A percentile compares a stretch with the other conserved stretches of the same genome.
Evolutionary conservation across 768 basidiomycete species (phyloP).

Genomic region (Lactifluus subvellereus): DNA sequence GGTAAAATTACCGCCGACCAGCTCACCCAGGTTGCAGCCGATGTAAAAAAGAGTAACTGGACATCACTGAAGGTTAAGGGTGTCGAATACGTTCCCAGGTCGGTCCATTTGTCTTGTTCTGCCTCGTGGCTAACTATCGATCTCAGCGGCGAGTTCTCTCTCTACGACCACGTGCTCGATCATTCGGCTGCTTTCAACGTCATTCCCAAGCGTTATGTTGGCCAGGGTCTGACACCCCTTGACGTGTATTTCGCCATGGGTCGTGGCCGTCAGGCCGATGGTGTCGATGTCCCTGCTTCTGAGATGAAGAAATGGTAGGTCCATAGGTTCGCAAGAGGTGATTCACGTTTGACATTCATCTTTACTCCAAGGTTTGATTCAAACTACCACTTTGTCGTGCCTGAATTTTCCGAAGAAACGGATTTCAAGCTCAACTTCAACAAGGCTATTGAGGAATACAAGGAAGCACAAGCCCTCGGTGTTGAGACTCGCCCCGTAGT

Average conservation of each 20-base stretch:
- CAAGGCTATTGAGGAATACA: conserved; percentile 91
- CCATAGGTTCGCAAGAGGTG: background rate
- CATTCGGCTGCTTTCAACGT: conserved; percentile 95
- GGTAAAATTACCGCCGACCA: conserved; percentile 85
- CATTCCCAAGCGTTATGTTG: conserved; percentile 89
- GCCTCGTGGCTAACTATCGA: conserved; percentile 20
- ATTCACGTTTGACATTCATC: background rate
- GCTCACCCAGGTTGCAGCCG: conserved; percentile 80
- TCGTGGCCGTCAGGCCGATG: conserved; percentile 91
- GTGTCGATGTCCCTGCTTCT: conserved; percentile 92
- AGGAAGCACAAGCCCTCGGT: conserved; percentile 89
- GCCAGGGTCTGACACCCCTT: conserved; percentile 78
- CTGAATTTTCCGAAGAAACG: conserved; percentile 84
- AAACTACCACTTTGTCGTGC: conserved; percentile 98
- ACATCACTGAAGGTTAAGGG: conserved; percentile 74
- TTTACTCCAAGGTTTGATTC: conserved; percentile 76
- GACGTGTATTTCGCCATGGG: conserved; percentile 99
- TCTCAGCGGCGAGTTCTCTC: conserved; percentile 90
- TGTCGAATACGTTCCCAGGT: conserved; percentile 93
- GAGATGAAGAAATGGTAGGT: conserved; percentile 99
- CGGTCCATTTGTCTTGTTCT: conserved; percentile 27
- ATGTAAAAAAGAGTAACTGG: conserved; percentile 88
- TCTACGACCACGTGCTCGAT: conserved; percentile 98
- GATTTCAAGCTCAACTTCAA: conserved; percentile 95
- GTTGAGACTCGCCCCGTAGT: conserved; percentile 91